Base-by-base conservation (phyloP, 768 basidiomycete species). In the Boletus sp. region DNA sequence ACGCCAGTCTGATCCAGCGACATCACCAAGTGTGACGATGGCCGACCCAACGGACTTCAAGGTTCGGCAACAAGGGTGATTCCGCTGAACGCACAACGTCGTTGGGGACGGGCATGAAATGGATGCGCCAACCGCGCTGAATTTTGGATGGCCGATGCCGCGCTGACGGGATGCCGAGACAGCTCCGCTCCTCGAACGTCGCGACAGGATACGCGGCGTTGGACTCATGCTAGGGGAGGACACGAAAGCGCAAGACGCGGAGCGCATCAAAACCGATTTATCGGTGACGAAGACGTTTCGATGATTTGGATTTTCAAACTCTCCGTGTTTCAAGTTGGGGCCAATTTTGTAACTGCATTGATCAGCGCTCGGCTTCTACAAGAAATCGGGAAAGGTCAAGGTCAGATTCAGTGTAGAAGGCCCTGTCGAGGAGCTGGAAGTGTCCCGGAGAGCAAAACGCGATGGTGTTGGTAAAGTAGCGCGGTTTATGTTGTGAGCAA, bases 371-470 rank as follows among this genome's bases (percentile, higher is more conserved):
- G 7, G 10, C 30, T 15, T 59, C 48, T 0, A 67, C 36, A 0
- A 83, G 63, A 67, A 76, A 81, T 8, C 45, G 46, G 0, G 71
- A 73, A 5, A 84, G 39, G 52, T 85, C 83, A 8, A 85, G 75
- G 58, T 84, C 83, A 0, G 82, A 74, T 5, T 72, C 73, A 4
- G 73, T 68, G 57, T 81, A 83, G 37, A 68, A 67, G 0, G 70
- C 60, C 17, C 80, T 64, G 48, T 79, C 77, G 41, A 85, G 72
- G 59, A 83, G 81, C 49, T 84, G 83, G 83, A 84, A 84, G 60
- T 0, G 76, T 75, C 74, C 62, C 80, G 81, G 4, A 82, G 67
- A 5, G 59, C 81, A 75, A 55, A 83, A 83, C 5, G 64, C 64
- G n/a, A 67, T n/a, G 6, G 73, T 71, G 24, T 72, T 55, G 5